A percentile compares a stretch with the other conserved stretches of the same genome.
Conservation (phyloP, 176 grass and related monocot species). For the Oryza coarctata region DNA sequence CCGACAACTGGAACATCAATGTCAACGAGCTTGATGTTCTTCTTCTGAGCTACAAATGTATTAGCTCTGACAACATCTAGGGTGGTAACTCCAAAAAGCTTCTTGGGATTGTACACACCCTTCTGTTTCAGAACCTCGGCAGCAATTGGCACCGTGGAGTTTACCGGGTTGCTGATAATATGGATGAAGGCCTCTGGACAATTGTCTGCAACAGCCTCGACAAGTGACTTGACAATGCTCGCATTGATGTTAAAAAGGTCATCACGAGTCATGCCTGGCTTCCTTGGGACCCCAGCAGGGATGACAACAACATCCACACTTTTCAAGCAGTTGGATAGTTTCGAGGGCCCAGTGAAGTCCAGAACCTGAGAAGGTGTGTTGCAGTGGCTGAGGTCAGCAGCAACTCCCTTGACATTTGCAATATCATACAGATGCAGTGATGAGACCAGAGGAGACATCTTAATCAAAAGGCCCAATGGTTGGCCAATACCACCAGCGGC, state of each 20-base stretch:
- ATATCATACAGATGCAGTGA: slow-evolving; percentile 79
- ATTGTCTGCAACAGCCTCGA: slow-evolving; percentile 78
- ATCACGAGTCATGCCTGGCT: slow-evolving; percentile 90
- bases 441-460: slow-evolving; percentile 84
- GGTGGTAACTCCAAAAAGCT: slow-evolving; percentile 73
- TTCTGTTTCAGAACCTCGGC: slow-evolving; percentile 83
- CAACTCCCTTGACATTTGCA: slow-evolving; percentile 89
- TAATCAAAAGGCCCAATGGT: slow-evolving; percentile 64
- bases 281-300: slow-evolving; percentile 76
- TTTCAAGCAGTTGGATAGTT: slow-evolving; percentile 72
- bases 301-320: slow-evolving; percentile 78
- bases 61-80: slow-evolving; percentile 84
- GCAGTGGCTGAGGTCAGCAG: slow-evolving; percentile 85
- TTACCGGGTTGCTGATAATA: slow-evolving; percentile 90
- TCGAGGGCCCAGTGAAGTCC: slow-evolving; percentile 63
- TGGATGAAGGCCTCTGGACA: slow-evolving; percentile 75
- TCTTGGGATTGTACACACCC: slow-evolving; percentile 75
- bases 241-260: slow-evolving; percentile 87
- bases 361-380: slow-evolving; percentile 73
- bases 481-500: slow-evolving; percentile 86
- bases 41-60: slow-evolving; percentile 78
- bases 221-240: slow-evolving; percentile 68
- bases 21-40: slow-evolving; percentile 69
- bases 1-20: slow-evolving; percentile 82
- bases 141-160: slow-evolving; percentile 79